Base-by-base conservation (phyloP, 352 stramenopile genomes). In the Phytopythium litorale region DNA sequence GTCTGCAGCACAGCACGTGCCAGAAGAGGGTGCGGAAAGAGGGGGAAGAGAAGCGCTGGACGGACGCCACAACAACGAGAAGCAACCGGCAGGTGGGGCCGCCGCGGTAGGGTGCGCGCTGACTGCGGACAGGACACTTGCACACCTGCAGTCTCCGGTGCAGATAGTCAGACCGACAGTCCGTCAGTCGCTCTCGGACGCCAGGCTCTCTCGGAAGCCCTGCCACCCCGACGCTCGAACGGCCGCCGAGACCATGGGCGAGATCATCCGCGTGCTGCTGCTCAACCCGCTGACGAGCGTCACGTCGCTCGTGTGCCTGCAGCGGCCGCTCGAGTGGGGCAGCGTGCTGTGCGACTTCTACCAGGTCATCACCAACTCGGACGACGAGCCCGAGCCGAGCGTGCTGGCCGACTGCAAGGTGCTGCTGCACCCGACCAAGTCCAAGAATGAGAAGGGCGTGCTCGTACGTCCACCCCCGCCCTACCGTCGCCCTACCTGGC, bases 201-300 rank as follows among this genome's bases (percentile, higher is more conserved):
- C 3, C 25, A 32, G 28, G 0, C 28, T 32, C 28, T 32, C 28
- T 32, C 28, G 28, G 28, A 4, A 2, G 28, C 28, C 28, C 28
- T 32, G 28, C 28, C 28, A 32, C 7, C 28, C 5, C 28, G 28
- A 32, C 28, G 28, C 28, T 7, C 35, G 35, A 3, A 40, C 35
- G 35, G 23, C 48, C 18, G 16, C 50, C 1, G 50, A 33, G 50
- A 21, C 23, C 7, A 91, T 93, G 84, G 68, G 71, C 58, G 79
- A 91, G 30, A 79, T 93, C 50, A 93, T 93, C 64, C 84, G 84
- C 66, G 84, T 93, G 67, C 66, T 93, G 66, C 72, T 93, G 62
- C 73, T 93, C 38, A 91, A 88, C 53, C 84, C 81, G 50, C 68
- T 91, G 43, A 82, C 78, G 28, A 58, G 78, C 62, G 69, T 76